These are phyloP conservation scores for Fusarium sambucinum DNA, from an alignment of 2,329 filamentous ascomycete species.

Conservation along the genomic window DNA sequence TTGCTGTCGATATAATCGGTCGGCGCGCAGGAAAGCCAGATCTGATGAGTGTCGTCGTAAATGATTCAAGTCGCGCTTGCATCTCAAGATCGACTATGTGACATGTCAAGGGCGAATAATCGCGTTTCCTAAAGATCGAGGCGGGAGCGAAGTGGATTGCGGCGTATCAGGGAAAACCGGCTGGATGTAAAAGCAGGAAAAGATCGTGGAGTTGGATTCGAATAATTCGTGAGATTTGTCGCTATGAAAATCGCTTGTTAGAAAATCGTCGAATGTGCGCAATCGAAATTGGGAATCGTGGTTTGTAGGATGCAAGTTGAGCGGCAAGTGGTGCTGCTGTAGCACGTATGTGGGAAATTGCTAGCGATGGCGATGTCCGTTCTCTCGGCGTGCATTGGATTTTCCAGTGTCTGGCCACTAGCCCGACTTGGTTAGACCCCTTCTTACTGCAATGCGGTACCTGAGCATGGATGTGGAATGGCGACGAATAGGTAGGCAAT, in stretches of 20 bases:
- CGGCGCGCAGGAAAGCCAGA: constrained; percentile 19
- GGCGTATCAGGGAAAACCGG: constrained; percentile 1
- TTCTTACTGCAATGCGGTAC: constrained; percentile 41
- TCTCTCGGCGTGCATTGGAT: constrained; percentile 41
- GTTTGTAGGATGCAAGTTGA: constrained; percentile 42
- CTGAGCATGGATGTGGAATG: constrained; percentile 41
- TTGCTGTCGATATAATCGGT: constrained; percentile 26
- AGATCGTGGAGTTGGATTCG: constrained; percentile 5
- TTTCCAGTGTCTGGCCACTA: constrained; percentile 39
- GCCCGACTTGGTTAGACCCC: constrained; percentile 38
- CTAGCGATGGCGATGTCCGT: constrained; percentile 50
- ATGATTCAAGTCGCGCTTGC: constrained; percentile 39
- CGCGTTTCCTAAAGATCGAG: constrained; percentile 32
- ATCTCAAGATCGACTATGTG: constrained; percentile 49
- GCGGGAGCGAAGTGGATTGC: constrained; percentile 15
- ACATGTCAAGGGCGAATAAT: constrained; percentile 46
- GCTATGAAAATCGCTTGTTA: constrained; percentile 22
- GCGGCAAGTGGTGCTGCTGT: constrained; percentile 31
- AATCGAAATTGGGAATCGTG: constrained; percentile 32
- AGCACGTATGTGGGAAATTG: constrained; percentile 55
- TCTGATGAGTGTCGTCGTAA: constrained; percentile 30
- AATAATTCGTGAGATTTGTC: constrained; percentile 11
- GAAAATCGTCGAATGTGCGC: constrained; percentile 10
- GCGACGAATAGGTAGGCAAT: constrained; percentile 15
- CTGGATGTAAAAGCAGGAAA: constrained; percentile 8